phyloP scores from a whole-genome alignment of 345 rosid genomes.

The Murraya paniculata region DNA sequence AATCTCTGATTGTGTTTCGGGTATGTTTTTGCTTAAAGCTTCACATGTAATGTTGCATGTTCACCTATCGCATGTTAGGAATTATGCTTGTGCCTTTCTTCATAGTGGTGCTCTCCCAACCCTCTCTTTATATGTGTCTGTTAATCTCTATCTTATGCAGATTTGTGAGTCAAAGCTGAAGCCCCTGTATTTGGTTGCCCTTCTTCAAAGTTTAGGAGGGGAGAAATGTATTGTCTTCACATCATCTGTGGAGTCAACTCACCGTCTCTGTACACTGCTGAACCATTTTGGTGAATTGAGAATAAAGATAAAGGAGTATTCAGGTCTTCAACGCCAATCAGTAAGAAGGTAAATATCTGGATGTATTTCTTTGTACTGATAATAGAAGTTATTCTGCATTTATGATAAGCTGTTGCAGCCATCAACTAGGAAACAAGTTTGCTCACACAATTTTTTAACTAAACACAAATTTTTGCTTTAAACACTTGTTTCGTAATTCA shows the following conservation, averaged over 20 bases:
- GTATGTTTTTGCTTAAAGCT: background rate
- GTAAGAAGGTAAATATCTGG: slow-evolving; percentile 57
- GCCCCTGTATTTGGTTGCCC: slow-evolving; percentile 75
- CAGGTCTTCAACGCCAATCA: slow-evolving; percentile 78
- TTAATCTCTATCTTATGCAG: slow-evolving; percentile 32
- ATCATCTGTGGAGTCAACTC: slow-evolving; percentile 85
- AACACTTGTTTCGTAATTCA: background rate
- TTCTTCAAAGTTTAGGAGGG: slow-evolving; percentile 64
- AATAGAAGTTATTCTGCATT: background rate
- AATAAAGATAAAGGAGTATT: slow-evolving; percentile 80
- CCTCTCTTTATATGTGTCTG: background rate
- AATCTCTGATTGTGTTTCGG: background rate
- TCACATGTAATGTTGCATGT: background rate
- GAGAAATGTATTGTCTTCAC: slow-evolving; percentile 88
- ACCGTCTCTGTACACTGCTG: slow-evolving; percentile 72
- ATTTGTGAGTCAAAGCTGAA: slow-evolving; percentile 72
- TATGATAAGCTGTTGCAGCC: background rate
- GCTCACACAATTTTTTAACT: background rate
- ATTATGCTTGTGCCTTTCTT: background rate
- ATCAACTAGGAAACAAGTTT: background rate
- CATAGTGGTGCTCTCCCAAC: background rate
- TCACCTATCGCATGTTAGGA: background rate
- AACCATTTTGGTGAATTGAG: slow-evolving; percentile 70
- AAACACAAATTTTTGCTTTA: background rate
- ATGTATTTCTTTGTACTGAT: slow-evolving; percentile 6